Evolutionary conservation across 2,329 filamentous ascomycete genomes (phyloP), one percentile per base, ranked within the genome.

Genomic region (Talaromyces atroroseus): DNA sequence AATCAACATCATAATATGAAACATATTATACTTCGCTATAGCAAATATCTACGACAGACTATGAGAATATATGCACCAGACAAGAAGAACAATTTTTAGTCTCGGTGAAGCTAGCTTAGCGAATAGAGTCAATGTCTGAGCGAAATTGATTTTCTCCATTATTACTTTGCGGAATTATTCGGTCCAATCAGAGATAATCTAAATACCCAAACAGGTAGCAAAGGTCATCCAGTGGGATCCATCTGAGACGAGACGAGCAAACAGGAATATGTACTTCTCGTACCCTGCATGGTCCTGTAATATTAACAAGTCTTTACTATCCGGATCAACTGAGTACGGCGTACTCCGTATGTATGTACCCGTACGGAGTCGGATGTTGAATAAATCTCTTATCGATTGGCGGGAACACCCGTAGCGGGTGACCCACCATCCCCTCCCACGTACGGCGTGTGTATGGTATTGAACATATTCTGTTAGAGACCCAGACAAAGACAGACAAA

Each of bases 351-450:
- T 18, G 42, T 29, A 10, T 8, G 26, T 29, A 29, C 11, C 26
- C 26, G 26, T 29, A 26, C 24, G 29, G 10, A 4, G 32, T 36
- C 32, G 32, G 32, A 36, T 29, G 26, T 29, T 29, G 26, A 29
- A 29, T 44, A n/a, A 4, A 29, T 29, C 26, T 50, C 54, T 56
- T 56, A 56, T 56, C 54, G 47, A 56, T 56, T 51, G 54, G 47
- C 47, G 54, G 54, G 54, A 51, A 36, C 20, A 51, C 18, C 54
- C 54, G 38, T 32, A 18, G 45, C 24, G 42, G 52, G 44, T 40
- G 42, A 54, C 12, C 34, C 52, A 40, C 21, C 32, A 16, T 14
- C 32, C 52, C 52, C 20, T 47, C 45, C 52, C 20, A 21, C 3
- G 10, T 3, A 45, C 42, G 18, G 10, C 12, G n/a, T 24, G 21